Evolutionary conservation across 2,329 filamentous ascomycete species (phyloP).

Genomic region (Penicillium thymicola): DNA sequence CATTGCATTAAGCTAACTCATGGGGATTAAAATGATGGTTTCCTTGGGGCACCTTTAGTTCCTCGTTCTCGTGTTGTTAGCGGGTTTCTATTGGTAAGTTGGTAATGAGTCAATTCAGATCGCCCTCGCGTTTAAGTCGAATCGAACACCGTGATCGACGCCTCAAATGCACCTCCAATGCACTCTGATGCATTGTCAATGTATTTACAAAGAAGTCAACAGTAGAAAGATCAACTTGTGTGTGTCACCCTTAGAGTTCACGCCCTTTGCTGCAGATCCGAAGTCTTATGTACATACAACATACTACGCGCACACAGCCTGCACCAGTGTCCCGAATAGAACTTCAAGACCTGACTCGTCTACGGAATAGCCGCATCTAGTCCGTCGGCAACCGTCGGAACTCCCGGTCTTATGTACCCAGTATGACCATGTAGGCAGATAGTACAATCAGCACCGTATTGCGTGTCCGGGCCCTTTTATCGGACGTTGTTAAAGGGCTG

Average conservation of each 20-base stretch:
- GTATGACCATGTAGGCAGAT: neutral
- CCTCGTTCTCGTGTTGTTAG: neutral
- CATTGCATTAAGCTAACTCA: neutral
- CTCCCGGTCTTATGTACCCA: neutral
- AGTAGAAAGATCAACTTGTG: neutral
- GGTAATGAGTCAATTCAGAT: constrained; percentile 1
- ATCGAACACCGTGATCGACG: constrained; percentile 2
- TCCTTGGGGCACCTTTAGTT: neutral
- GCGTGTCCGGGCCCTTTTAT: neutral
- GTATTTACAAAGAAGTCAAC: neutral
- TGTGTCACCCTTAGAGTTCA: constrained; percentile 8
- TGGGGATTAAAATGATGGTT: too few relatives aligned
- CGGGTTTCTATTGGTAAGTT: neutral
- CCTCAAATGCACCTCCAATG: neutral
- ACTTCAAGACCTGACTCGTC: neutral
- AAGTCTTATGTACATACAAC: neutral
- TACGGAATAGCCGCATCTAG: neutral
- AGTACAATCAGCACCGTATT: neutral
- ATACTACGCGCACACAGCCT: neutral
- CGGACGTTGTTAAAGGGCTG: neutral
- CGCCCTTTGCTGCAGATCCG: neutral
- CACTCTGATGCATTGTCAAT: neutral
- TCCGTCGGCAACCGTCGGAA: constrained; percentile 6
- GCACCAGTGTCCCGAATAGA: neutral
- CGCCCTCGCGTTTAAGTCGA: neutral